phyloP scores from a whole-genome alignment of 192 early-diverging fungal species.

The Cetraspora pellucida region DNA sequence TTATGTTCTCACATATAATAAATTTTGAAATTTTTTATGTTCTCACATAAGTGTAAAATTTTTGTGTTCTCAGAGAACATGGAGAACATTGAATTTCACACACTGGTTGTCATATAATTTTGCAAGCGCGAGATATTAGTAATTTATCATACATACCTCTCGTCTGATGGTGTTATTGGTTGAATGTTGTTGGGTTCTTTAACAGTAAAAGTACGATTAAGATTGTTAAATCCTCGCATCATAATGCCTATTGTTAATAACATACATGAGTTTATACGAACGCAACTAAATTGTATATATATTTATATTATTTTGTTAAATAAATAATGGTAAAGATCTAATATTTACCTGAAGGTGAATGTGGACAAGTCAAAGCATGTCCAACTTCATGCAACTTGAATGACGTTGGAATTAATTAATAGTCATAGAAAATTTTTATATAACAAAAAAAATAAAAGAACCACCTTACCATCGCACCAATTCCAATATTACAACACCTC shows the following conservation, averaged over 20 bases:
- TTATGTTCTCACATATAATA: no score
- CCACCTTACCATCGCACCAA: slow-evolving; percentile 59
- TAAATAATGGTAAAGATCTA: neutral
- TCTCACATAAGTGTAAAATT: no score
- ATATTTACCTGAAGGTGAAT: slow-evolving; percentile 52
- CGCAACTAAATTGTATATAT: no score
- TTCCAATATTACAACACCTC: slow-evolving; percentile 67
- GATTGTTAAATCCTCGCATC: slow-evolving; percentile 66
- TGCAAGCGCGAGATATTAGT: no score
- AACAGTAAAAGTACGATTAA: slow-evolving; percentile 67
- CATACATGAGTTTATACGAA: neutral
- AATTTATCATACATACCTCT: slow-evolving; percentile 27
- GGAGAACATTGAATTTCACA: no score
- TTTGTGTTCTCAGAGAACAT: no score
- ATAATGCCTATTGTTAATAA: slow-evolving; percentile 50
- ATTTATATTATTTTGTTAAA: neutral
- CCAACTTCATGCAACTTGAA: slow-evolving; percentile 65
- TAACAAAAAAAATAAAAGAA: neutral
- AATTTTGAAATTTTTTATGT: no score
- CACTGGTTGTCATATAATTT: no score
- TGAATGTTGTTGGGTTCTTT: slow-evolving; percentile 51
- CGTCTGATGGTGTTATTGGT: slow-evolving; percentile 54
- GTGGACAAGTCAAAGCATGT: slow-evolving; percentile 61
- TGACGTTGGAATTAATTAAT: neutral
- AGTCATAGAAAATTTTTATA: neutral